Evolutionary conservation across 208 protist species (phyloP).

Genomic region (Trypanosoma brucei): DNA sequence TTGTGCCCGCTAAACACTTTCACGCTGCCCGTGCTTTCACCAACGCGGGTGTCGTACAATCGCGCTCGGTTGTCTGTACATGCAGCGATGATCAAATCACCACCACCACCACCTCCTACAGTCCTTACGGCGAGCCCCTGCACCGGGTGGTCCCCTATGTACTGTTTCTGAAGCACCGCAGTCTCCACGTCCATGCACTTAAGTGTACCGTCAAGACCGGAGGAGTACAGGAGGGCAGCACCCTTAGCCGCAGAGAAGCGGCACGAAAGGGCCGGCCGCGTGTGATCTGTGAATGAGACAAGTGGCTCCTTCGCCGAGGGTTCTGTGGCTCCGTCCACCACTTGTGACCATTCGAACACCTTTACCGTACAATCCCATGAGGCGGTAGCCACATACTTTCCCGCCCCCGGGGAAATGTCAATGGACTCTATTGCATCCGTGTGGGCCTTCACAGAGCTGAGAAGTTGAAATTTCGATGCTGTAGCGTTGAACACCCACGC

Average conservation of each 20-base stretch:
- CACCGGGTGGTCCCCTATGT: slow-evolving; percentile 64
- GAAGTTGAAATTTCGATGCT: slow-evolving; percentile 31
- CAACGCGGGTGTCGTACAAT: slow-evolving; percentile 66
- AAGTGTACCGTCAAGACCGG: slow-evolving; percentile 69
- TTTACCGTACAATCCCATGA: slow-evolving; percentile 83
- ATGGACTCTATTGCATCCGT: slow-evolving; percentile 65
- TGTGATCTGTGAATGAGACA: slow-evolving; percentile 78
- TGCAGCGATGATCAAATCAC: slow-evolving; percentile 65
- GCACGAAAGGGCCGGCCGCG: slow-evolving; percentile 57
- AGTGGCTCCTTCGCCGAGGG: slow-evolving; percentile 60
- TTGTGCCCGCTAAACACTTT: slow-evolving; percentile 74
- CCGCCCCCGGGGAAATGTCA: slow-evolving; percentile 48
- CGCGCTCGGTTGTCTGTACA: slow-evolving; percentile 81
- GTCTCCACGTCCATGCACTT: slow-evolving; percentile 57
- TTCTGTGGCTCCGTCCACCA: slow-evolving; percentile 33
- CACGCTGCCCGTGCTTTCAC: slow-evolving; percentile 29
- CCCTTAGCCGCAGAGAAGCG: slow-evolving; percentile 58
- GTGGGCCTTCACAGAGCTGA: slow-evolving; percentile 57
- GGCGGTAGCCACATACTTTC: slow-evolving; percentile 47
- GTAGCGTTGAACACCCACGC: slow-evolving; percentile 52
- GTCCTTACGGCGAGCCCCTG: slow-evolving; percentile 56
- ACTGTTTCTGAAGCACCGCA: slow-evolving; percentile 38
- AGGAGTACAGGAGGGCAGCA: slow-evolving; percentile 44
- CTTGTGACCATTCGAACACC: slow-evolving; percentile 57
- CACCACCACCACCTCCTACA: slow-evolving; percentile 13